These are phyloP conservation scores for Bruguiera gymnorhiza DNA, from an alignment of 345 rosid species.

Conservation along the genomic window DNA sequence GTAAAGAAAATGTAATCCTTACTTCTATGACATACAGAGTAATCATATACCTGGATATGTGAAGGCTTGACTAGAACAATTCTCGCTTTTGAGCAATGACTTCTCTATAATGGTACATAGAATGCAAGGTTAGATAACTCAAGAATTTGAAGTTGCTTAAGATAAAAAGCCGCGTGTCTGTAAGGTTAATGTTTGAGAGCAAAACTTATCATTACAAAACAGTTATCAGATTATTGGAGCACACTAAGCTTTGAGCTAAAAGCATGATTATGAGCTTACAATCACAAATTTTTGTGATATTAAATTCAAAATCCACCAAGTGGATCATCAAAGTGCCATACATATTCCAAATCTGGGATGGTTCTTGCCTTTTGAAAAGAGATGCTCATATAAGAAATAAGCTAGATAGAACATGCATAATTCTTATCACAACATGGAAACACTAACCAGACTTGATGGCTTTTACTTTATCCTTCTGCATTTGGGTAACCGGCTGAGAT, in stretches of 20 bases:
- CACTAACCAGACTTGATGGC: slow-evolving; percentile 27
- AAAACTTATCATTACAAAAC: slow-evolving; percentile 1
- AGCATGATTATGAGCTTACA: background rate
- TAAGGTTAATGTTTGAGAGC: background rate
- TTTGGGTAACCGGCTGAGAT: slow-evolving; percentile 55
- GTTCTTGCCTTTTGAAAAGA: no score
- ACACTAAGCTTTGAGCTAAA: background rate
- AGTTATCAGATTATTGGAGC: background rate
- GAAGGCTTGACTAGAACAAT: slow-evolving; percentile 39
- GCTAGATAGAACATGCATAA: slow-evolving; percentile 4
- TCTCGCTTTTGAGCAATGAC: slow-evolving; percentile 27
- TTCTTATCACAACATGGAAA: slow-evolving; percentile 17
- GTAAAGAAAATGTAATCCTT: background rate
- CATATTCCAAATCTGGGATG: background rate
- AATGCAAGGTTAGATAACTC: slow-evolving; percentile 8
- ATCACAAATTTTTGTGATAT: background rate
- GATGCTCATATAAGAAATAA: background rate
- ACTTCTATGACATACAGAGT: background rate
- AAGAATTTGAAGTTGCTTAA: slow-evolving; percentile 1
- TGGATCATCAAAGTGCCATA: background rate
- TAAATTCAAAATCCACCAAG: background rate
- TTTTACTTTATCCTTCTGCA: slow-evolving; percentile 41
- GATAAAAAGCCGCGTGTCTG: no score
- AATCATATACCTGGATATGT: slow-evolving; percentile 38
- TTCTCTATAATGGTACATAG: slow-evolving; percentile 30